Percentiles rank a stretch among this genome's conserved stretches.
These are phyloP conservation scores for Vitis rotundifolia DNA, from an alignment of 164 flowering plant species.

Conservation along the genomic window DNA sequence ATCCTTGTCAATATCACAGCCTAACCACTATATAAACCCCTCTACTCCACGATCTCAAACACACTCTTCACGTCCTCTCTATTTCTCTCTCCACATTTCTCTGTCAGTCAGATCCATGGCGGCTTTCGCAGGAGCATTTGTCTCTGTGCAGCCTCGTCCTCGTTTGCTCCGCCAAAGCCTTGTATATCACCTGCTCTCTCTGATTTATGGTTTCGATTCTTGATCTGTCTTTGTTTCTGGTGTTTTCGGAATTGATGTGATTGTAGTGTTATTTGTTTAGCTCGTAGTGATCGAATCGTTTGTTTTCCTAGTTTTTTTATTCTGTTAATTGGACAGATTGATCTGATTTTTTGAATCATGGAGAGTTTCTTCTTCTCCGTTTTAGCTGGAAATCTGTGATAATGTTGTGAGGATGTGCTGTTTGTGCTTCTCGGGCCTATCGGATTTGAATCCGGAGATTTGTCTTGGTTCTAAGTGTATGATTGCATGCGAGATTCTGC, in stretches of 20 bases:
- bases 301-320: not conserved
- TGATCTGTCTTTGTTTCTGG: not conserved
- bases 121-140: conserved; percentile 26
- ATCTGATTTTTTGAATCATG: too few species aligned
- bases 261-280: not conserved
- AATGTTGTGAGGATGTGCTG: too few species aligned
- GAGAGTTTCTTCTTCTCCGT: too few species aligned
- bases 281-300: too few species aligned
- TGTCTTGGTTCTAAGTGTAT: too few species aligned
- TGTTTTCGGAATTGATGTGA: not conserved
- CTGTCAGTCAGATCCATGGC: conserved; percentile 29
- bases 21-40: not conserved
- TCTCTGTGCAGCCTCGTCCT: conserved; percentile 23
- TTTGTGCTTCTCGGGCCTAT: too few species aligned
- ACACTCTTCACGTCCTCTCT: conserved; percentile 7
- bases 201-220: conserved; percentile 1
- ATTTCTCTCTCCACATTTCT: conserved; percentile 10
- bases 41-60: not conserved
- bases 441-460: too few species aligned
- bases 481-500: too few species aligned
- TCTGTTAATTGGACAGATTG: too few species aligned
- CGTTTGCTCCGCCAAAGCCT: conserved; percentile 4
- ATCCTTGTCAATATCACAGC: too few species aligned
- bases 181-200: conserved; percentile 8
- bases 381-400: too few species aligned